These are phyloP conservation scores for Trametes gibbosa DNA, from an alignment of 768 basidiomycete species.

Conservation along the genomic window DNA sequence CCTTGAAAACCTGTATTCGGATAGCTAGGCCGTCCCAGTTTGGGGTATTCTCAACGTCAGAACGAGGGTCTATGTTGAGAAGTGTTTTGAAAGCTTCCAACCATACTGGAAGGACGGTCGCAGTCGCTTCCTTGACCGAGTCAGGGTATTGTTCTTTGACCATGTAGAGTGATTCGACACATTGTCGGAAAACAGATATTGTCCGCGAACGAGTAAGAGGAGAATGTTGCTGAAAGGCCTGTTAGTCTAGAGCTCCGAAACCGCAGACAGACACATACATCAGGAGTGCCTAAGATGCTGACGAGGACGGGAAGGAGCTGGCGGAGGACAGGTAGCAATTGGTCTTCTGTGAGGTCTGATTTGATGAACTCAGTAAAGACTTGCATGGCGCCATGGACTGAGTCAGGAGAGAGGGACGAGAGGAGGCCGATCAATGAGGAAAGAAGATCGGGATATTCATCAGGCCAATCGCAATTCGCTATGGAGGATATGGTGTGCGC, in stretches of 20 bases:
- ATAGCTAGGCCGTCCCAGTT: constrained; percentile 84
- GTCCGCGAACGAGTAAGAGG: constrained; percentile 82
- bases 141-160: constrained; percentile 92
- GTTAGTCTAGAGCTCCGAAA: background rate
- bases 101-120: constrained; percentile 84
- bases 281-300: constrained; percentile 68
- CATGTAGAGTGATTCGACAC: constrained; percentile 87
- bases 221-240: constrained; percentile 47
- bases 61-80: constrained; percentile 57
- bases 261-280: constrained; percentile 43
- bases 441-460: constrained; percentile 92
- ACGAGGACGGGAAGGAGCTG: constrained; percentile 86
- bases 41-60: constrained; percentile 54
- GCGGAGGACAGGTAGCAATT: constrained; percentile 87
- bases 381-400: constrained; percentile 95
- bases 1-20: constrained; percentile 83
- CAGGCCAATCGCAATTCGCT: constrained; percentile 93
- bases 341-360: constrained; percentile 90
- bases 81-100: constrained; percentile 85
- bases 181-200: constrained; percentile 87
- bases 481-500: constrained; percentile 87
- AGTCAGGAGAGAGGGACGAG: constrained; percentile 64
- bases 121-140: constrained; percentile 78
- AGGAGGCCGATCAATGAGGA: constrained; percentile 71
- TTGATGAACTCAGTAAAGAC: constrained; percentile 94